Conservation (phyloP, 345 rosid genomes). For the Tarenaya hassleriana region DNA sequence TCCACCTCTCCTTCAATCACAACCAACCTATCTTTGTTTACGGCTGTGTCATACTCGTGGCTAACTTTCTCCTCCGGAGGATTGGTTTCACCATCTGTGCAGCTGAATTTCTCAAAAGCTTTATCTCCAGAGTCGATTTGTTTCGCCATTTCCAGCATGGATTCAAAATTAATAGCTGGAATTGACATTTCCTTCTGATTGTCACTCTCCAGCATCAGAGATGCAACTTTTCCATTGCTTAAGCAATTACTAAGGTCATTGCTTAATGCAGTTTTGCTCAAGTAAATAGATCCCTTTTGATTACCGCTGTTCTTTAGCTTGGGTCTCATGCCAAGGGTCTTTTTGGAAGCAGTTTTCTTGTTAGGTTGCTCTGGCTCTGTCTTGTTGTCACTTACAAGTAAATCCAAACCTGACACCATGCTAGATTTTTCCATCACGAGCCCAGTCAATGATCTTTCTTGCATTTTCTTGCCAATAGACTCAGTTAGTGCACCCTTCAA, state of each 20-base stretch:
- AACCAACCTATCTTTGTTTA: constrained; percentile 26
- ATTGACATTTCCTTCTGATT: constrained; percentile 28
- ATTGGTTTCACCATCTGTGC: constrained; percentile 46
- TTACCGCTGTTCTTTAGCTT: constrained; percentile 35
- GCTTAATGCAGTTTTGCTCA: constrained; percentile 30
- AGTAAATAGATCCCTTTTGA: constrained; percentile 56
- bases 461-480: not conserved
- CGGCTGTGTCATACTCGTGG: constrained; percentile 19
- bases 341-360: constrained; percentile 46
- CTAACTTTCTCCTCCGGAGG: constrained; percentile 44
- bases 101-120: constrained; percentile 10
- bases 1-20: constrained; percentile 17
- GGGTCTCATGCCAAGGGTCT: constrained; percentile 51
- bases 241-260: constrained; percentile 25
- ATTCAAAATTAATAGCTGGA: constrained; percentile 27
- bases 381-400: constrained; percentile 26
- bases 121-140: constrained; percentile 20
- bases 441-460: constrained; percentile 15
- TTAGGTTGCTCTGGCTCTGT: constrained; percentile 26
- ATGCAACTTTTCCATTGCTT: constrained; percentile 23
- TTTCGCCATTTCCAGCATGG: constrained; percentile 23
- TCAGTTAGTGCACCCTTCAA: constrained; percentile 5
- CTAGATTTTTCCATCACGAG: constrained; percentile 26
- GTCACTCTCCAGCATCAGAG: constrained; percentile 16
- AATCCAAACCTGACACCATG: constrained; percentile 22